A percentile compares a stretch with the other conserved stretches of the same genome.
phyloP scores from a whole-genome alignment of 352 stramenopile genomes.

The Thalassiosira hispida region DNA sequence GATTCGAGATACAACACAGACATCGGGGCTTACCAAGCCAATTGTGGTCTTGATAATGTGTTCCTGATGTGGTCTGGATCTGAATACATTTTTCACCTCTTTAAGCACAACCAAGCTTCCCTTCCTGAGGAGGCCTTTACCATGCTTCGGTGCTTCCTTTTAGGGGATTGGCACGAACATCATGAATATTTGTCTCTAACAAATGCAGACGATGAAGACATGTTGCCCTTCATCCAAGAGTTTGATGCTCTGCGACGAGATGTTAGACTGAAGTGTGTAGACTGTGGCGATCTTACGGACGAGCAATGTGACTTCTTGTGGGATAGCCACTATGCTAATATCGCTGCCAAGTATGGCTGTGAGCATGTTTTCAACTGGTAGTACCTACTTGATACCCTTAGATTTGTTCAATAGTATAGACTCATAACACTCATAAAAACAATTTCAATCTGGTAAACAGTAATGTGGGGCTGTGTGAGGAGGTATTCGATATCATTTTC shows the following conservation, averaged over 20 bases:
- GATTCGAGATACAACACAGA: slow-evolving; percentile 88
- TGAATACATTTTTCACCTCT: slow-evolving; percentile 93
- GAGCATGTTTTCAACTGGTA: slow-evolving; percentile 59
- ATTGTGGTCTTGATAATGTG: slow-evolving; percentile 91
- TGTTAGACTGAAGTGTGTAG: slow-evolving; percentile 30
- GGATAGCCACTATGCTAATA: slow-evolving; percentile 55
- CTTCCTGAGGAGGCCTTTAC: slow-evolving; percentile 89
- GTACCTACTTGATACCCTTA: slow-evolving; percentile 3
- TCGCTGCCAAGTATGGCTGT: slow-evolving; percentile 62
- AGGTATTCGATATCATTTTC: too few relatives aligned
- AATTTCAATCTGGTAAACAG: too few relatives aligned
- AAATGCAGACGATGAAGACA: slow-evolving; percentile 52
- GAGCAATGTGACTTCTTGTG: slow-evolving; percentile 58
- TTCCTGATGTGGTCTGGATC: slow-evolving; percentile 90
- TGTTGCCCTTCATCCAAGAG: slow-evolving; percentile 54
- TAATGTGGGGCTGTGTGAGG: too few relatives aligned
- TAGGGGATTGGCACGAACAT: slow-evolving; percentile 64
- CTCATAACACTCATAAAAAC: too few relatives aligned
- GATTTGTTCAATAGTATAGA: background rate
- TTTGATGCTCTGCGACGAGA: slow-evolving; percentile 52
- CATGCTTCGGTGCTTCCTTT: slow-evolving; percentile 87
- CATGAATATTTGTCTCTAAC: slow-evolving; percentile 44
- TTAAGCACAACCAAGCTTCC: slow-evolving; percentile 88
- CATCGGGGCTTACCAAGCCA: slow-evolving; percentile 86
- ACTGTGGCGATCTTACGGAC: slow-evolving; percentile 54